These are phyloP conservation scores for Heterobasidion irregulare DNA, from an alignment of 1,284 basidiomycete genomes.

Conservation along the genomic window DNA sequence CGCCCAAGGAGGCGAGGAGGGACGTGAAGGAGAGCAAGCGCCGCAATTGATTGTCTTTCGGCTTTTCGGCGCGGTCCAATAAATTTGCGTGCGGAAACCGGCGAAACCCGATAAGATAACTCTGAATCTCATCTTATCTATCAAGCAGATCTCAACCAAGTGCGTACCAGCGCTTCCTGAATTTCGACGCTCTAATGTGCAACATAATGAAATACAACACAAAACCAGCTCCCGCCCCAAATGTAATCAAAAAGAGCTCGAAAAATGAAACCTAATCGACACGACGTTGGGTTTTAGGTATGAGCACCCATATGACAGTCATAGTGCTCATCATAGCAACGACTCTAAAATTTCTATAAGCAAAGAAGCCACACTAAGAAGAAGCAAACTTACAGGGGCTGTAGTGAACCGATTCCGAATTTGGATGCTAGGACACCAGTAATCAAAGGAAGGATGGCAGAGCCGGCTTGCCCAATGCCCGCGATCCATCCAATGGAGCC, in stretches of 20 bases:
- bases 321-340: conserved; percentile 31
- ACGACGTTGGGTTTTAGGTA: conserved; percentile 12
- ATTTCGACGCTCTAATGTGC: no score
- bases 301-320: conserved; percentile 24
- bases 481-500: conserved; percentile 64
- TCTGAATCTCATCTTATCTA: background rate
- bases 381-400: conserved; percentile 41
- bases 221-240: background rate
- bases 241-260: background rate
- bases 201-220: background rate
- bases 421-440: conserved; percentile 47
- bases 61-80: background rate
- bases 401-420: conserved; percentile 47
- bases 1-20: no score
- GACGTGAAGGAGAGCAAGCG: no score
- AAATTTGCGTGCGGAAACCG: background rate
- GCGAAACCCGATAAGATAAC: background rate
- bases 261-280: background rate
- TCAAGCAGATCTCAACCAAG: no score
- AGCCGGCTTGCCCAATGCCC: conserved; percentile 58
- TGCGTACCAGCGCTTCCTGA: no score
- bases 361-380: background rate
- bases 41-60: background rate
- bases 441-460: conserved; percentile 58
- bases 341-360: conserved; percentile 15